A percentile compares a stretch with the other conserved stretches of the same genome.
Conservation (phyloP, 495 filamentous ascomycete genomes). For the Collariella sp. region DNA sequence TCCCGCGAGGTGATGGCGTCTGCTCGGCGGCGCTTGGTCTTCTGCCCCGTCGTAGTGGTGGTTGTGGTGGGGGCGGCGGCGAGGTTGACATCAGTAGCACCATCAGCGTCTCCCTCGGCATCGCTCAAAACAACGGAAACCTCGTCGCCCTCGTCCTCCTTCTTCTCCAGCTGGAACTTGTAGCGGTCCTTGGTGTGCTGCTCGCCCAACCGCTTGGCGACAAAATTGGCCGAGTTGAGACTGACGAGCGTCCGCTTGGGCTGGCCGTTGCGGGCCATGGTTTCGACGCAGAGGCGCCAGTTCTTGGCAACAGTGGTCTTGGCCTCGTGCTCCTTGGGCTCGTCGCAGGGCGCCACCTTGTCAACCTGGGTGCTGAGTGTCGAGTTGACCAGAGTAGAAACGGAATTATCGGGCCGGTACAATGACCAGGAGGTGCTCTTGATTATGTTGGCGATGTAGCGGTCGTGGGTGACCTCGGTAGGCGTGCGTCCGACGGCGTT, state of each 20-base stretch:
- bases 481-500: constrained; percentile 65
- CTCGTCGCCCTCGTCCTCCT: neutral
- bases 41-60: no score
- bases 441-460: constrained; percentile 30
- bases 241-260: constrained; percentile 55
- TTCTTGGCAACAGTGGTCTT: constrained; percentile 13
- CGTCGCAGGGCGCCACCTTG: neutral
- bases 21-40: neutral
- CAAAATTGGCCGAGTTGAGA: constrained; percentile 63
- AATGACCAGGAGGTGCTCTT: neutral
- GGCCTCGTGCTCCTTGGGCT: constrained; percentile 3
- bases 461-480: constrained; percentile 52
- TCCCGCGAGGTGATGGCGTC: neutral
- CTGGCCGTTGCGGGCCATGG: constrained; percentile 13
- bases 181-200: constrained; percentile 19
- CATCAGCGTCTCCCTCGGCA: neutral
- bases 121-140: neutral
- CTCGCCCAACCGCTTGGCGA: constrained; percentile 53
- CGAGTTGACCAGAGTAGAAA: neutral
- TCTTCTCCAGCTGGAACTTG: constrained; percentile 8
- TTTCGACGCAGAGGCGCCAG: constrained; percentile 29
- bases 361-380: neutral
- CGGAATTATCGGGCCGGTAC: neutral
- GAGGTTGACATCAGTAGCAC: neutral
- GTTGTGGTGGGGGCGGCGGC: neutral